Evolutionary conservation across 768 basidiomycete genomes (phyloP), one percentile per base, ranked within the genome.

Genomic region (Mycena haematopus): DNA sequence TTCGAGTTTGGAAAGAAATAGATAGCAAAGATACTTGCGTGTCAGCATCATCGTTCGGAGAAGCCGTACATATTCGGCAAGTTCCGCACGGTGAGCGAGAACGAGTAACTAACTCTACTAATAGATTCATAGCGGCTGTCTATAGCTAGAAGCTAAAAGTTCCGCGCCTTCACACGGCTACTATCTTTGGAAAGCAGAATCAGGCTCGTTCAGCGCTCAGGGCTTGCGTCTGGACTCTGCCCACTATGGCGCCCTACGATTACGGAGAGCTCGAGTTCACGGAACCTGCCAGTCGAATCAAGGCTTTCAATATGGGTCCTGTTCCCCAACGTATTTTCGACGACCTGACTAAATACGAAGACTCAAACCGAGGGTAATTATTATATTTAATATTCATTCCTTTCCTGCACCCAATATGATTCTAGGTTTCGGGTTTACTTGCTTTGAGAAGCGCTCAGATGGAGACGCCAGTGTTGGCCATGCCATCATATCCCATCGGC

Each of bases 281-380:
- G n/a, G 69, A 74, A 50, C 77, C 78, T 0, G 76, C 76, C 5
- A 66, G 71, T 35, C 75, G 76, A 46, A 77, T 80, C 65, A 80
- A 81, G 57, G 74, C 77, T 0, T 69, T 80, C 57, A 75, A 77
- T 53, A 72, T 77, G 22, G 70, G 70, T 6, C 62, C 70, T 31
- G 51, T 80, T 27, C 74, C 76, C 0, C 62, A 71, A 56, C 71
- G 73, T 36, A 75, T 77, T 46, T 72, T 77, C 31, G 69, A 73
- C 62, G 75, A 70, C 15, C 70, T 81, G 74, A 72, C 69, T 52
- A 70, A 70, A 46, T 80, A 81, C 40, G 75, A 81, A 69, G 76
- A 79, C 42, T 74, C 78, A 14, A 70, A 71, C 50, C 71, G 77
- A 66, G 77, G 78, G n/a, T n/a, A n/a, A n/a, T n/a, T n/a, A n/a